These are phyloP conservation scores for Marvania coccoides DNA, from an alignment of 139 green algal species.

Conservation along the genomic window DNA sequence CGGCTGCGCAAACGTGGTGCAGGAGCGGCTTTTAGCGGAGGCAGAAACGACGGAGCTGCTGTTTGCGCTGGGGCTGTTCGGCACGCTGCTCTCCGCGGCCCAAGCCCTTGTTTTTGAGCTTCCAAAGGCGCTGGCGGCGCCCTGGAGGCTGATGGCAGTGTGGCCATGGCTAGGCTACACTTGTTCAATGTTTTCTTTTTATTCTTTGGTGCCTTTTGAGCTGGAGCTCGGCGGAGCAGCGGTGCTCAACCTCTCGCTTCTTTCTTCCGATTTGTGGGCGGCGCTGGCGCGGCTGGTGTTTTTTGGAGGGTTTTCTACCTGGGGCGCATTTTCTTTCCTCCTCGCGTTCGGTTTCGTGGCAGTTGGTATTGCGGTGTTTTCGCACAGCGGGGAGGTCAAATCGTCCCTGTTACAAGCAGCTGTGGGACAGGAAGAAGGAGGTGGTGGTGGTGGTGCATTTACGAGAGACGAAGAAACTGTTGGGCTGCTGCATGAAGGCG, in stretches of 20 bases:
- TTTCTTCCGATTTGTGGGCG: conserved; percentile 62
- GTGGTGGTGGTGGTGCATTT: too few species aligned
- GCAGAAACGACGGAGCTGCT: conserved; percentile 23
- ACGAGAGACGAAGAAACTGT: too few species aligned
- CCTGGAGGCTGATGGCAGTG: conserved; percentile 14
- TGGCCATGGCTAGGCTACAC: conserved; percentile 38
- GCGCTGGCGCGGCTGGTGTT: conserved; percentile 37
- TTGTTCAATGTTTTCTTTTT: conserved; percentile 56
- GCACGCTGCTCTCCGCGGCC: conserved; percentile 21
- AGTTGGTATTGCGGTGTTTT: conserved; percentile 16
- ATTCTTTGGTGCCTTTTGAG: conserved; percentile 44
- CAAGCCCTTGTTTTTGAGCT: conserved; percentile 31
- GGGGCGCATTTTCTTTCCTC: conserved; percentile 7
- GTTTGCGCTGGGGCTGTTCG: conserved; percentile 44
- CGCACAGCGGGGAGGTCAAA: conserved; percentile 8
- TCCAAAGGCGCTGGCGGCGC: background rate
- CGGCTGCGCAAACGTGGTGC: conserved; percentile 55
- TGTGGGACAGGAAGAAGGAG: too few species aligned
- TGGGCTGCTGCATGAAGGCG: too few species aligned
- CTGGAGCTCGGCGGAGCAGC: conserved; percentile 45
- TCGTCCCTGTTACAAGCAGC: background rate
- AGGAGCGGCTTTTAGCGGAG: conserved; percentile 33
- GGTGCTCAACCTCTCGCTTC: conserved; percentile 70
- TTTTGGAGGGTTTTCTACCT: conserved; percentile 34
- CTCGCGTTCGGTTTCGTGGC: conserved; percentile 10